phyloP scores from a whole-genome alignment of 768 basidiomycete species.

The Pleurotus pulmonarius region DNA sequence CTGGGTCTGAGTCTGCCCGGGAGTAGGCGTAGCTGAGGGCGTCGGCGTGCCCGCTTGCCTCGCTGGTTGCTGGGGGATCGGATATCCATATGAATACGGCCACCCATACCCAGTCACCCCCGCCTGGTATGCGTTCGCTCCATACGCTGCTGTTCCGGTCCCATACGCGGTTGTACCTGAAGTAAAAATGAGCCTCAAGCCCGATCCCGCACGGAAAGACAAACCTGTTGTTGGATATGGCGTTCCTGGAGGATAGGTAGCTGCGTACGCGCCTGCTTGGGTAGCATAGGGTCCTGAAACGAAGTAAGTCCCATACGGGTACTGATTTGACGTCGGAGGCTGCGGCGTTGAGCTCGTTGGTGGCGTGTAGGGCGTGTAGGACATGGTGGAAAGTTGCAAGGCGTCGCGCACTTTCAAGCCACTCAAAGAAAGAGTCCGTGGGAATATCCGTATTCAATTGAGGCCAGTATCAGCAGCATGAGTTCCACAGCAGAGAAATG shows the following conservation, averaged over 20 bases:
- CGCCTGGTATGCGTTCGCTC: conserved; percentile 40
- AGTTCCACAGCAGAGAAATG: background rate
- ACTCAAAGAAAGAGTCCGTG: no score
- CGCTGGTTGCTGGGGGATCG: conserved; percentile 32
- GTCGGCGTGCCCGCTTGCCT: background rate
- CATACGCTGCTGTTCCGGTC: no score
- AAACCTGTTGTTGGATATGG: conserved; percentile 8
- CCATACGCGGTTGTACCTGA: no score
- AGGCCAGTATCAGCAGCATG: background rate
- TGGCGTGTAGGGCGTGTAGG: conserved; percentile 2
- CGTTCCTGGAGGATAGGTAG: conserved; percentile 9
- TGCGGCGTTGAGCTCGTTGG: background rate
- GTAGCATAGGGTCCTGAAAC: background rate
- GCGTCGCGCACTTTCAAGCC: no score
- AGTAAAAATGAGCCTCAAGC: no score
- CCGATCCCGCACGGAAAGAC: no score
- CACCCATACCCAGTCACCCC: conserved; percentile 72
- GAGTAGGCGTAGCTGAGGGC: background rate
- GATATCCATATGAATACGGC: conserved; percentile 67
- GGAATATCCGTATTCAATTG: no score
- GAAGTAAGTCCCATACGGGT: conserved; percentile 3
- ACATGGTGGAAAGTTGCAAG: background rate
- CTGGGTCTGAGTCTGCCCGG: conserved; percentile 17
- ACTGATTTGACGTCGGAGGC: conserved; percentile 4
- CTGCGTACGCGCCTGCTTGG: conserved; percentile 11